Evolutionary conservation across 371 early-diverging fungal species (phyloP).

Genomic region (Lichtheimia ornata): DNA sequence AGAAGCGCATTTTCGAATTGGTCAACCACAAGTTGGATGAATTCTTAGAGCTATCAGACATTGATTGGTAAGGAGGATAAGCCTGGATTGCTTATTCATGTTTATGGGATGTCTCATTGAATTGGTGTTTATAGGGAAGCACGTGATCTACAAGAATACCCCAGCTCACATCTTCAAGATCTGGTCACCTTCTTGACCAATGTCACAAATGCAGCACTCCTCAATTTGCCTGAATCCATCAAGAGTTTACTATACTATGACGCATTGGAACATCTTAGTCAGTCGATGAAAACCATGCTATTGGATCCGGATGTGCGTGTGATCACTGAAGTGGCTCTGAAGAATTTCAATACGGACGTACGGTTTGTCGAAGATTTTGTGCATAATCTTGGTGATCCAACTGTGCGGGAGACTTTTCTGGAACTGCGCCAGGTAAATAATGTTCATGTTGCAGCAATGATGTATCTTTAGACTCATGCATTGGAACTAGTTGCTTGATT

Average conservation of each 20-base stretch:
- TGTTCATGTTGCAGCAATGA: background rate
- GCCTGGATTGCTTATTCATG: background rate
- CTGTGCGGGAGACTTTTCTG: slow-evolving; percentile 68
- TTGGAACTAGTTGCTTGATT: slow-evolving; percentile 52
- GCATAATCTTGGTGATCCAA: slow-evolving; percentile 63
- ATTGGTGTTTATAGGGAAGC: slow-evolving; percentile 26
- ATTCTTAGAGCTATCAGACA: slow-evolving; percentile 78
- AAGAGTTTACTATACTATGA: slow-evolving; percentile 74
- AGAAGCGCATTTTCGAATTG: slow-evolving; percentile 80
- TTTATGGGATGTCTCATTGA: background rate
- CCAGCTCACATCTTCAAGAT: slow-evolving; percentile 74
- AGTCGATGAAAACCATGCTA: slow-evolving; percentile 67
- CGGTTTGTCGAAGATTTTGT: slow-evolving; percentile 76
- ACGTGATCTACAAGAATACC: slow-evolving; percentile 38
- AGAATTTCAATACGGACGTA: slow-evolving; percentile 74
- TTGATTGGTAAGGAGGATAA: slow-evolving; percentile 68
- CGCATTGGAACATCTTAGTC: slow-evolving; percentile 75
- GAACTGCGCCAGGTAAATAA: slow-evolving; percentile 72
- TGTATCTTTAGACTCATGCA: background rate
- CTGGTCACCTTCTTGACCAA: slow-evolving; percentile 71
- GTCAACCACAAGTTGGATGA: slow-evolving; percentile 83
- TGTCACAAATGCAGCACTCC: slow-evolving; percentile 71
- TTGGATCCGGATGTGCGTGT: slow-evolving; percentile 64
- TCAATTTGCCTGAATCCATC: slow-evolving; percentile 69
- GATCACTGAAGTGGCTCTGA: slow-evolving; percentile 65